These are phyloP conservation scores for Cyberlindnera xishuangbannaensis DNA, from an alignment of 805 yeast species.

Conservation along the genomic window DNA sequence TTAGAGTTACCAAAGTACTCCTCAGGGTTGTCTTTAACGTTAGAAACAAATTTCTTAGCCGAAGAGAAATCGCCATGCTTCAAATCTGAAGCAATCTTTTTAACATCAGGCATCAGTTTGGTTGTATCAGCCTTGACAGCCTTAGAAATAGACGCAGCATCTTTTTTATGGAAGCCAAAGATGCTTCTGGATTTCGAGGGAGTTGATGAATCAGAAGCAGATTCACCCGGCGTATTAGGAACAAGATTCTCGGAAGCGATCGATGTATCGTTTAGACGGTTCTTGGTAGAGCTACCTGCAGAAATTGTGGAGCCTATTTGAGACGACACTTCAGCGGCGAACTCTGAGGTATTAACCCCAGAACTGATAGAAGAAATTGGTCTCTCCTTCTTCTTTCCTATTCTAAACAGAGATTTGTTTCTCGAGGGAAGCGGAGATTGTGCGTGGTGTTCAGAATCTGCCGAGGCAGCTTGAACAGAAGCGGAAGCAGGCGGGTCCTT, in stretches of 20 bases:
- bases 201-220: not conserved
- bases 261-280: too few species aligned
- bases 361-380: too few species aligned
- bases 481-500: not conserved
- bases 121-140: constrained; percentile 10
- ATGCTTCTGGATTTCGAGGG: constrained; percentile 6
- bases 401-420: too few species aligned
- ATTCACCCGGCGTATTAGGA: not conserved
- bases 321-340: too few species aligned
- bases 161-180: constrained; percentile 9
- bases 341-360: too few species aligned
- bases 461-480: not conserved
- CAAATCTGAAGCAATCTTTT: constrained; percentile 11
- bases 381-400: too few species aligned
- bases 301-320: too few species aligned
- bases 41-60: constrained; percentile 8
- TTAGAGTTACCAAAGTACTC: constrained; percentile 10
- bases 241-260: too few species aligned
- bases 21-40: constrained; percentile 8
- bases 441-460: too few species aligned
- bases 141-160: constrained; percentile 6
- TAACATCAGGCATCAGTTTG: constrained; percentile 21
- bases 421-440: too few species aligned
- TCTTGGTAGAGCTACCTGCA: too few species aligned
- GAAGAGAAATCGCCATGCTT: constrained; percentile 10